These are phyloP conservation scores for Arxiozyma slooffiae DNA, from an alignment of 1,139 yeast species.

Conservation along the genomic window DNA sequence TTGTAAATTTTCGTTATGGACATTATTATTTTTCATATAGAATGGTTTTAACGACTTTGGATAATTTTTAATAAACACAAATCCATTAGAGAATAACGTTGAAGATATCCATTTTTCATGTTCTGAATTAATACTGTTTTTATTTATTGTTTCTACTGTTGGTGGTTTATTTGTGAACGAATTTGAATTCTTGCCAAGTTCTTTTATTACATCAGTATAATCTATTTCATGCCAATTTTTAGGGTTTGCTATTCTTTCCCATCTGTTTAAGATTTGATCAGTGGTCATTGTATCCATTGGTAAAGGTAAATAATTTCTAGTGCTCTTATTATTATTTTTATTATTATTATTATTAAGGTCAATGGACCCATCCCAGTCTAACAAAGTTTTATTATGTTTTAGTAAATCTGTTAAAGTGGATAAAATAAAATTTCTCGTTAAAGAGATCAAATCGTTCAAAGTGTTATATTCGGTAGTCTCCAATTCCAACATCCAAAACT, in stretches of 20 bases:
- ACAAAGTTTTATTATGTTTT: slow-evolving; percentile 37
- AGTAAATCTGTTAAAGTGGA: not conserved
- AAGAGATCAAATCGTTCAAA: slow-evolving; percentile 50
- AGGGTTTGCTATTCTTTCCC: slow-evolving; percentile 23
- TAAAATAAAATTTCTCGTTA: slow-evolving; percentile 48
- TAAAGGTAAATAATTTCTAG: slow-evolving; percentile 20
- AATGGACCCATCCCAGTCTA: slow-evolving; percentile 22
- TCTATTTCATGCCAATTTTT: slow-evolving; percentile 60
- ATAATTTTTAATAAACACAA: slow-evolving; percentile 85
- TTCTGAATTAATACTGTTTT: slow-evolving; percentile 55
- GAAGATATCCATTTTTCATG: slow-evolving; percentile 91
- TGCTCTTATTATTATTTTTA: too few relatives aligned
- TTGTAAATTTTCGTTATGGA: slow-evolving; percentile 21
- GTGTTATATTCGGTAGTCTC: slow-evolving; percentile 62
- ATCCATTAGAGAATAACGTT: slow-evolving; percentile 45
- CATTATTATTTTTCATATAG: slow-evolving; percentile 57
- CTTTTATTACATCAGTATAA: slow-evolving; percentile 57
- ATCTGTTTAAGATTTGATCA: slow-evolving; percentile 32
- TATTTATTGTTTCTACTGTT: not conserved
- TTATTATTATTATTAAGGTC: too few relatives aligned
- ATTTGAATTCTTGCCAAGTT: not conserved
- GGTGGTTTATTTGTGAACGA: slow-evolving; percentile 1
- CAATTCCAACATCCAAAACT: slow-evolving; percentile 97
- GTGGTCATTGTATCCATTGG: slow-evolving; percentile 30
- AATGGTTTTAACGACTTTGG: slow-evolving; percentile 77